phyloP scores from a whole-genome alignment of 331 rosid species.

The Spiraea crenata region DNA sequence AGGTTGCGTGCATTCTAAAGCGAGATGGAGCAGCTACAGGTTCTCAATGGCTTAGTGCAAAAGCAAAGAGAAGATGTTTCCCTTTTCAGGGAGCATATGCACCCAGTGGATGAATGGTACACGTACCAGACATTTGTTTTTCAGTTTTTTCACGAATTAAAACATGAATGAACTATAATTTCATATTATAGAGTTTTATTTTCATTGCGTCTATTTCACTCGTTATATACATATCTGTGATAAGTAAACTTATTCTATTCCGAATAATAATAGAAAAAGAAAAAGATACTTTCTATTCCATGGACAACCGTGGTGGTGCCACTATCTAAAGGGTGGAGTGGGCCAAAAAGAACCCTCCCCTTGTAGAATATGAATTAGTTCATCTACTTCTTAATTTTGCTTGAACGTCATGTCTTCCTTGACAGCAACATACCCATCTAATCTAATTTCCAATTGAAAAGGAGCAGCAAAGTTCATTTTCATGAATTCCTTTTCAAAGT shows the following conservation, averaged over 20 bases:
- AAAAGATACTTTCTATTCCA: background rate
- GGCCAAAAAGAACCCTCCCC: background rate
- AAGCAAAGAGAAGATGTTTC: background rate
- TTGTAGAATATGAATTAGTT: background rate
- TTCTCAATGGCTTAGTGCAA: background rate
- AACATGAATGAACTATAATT: background rate
- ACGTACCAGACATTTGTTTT: background rate
- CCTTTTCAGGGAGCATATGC: constrained; percentile 9
- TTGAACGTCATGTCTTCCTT: background rate
- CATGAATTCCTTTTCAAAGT: too few relatives aligned
- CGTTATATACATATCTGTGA: too few relatives aligned
- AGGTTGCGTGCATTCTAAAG: background rate
- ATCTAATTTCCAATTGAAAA: background rate
- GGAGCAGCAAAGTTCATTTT: background rate
- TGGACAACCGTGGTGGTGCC: constrained; percentile 5
- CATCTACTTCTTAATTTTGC: background rate
- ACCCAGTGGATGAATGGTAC: background rate
- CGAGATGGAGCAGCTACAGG: background rate
- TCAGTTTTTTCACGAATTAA: background rate
- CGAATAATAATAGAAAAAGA: too few relatives aligned
- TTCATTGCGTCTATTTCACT: too few relatives aligned
- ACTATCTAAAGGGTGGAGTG: background rate
- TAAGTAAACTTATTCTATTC: too few relatives aligned
- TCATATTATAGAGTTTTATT: too few relatives aligned
- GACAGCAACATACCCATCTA: background rate